phyloP scores from a whole-genome alignment of 768 basidiomycete genomes.

The Mrakia gelida region DNA sequence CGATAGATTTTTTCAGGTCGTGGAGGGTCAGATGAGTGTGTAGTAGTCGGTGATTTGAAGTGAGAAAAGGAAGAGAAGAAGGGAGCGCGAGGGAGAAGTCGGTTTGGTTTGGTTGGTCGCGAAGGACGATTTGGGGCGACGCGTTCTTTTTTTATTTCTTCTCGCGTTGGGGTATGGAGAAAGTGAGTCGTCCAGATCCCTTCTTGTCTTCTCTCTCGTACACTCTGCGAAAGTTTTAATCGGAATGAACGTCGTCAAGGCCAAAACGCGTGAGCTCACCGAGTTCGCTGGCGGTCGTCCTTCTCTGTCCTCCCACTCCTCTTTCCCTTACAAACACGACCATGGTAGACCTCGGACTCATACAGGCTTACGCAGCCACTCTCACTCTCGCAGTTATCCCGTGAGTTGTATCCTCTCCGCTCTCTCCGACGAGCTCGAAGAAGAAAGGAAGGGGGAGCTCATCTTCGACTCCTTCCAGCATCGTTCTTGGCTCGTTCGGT shows the following conservation, averaged over 20 bases:
- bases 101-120: background rate
- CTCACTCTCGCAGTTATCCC: conserved; percentile 25
- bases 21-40: too few species aligned
- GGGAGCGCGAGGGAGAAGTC: too few species aligned
- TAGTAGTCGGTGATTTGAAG: too few species aligned
- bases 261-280: background rate
- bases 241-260: too few species aligned
- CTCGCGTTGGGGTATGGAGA: too few species aligned
- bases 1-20: too few species aligned
- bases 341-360: conserved; percentile 23
- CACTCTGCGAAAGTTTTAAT: too few species aligned
- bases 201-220: too few species aligned
- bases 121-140: background rate
- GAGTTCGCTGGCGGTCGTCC: background rate
- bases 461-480: background rate
- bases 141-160: background rate
- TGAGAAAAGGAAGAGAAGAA: too few species aligned
- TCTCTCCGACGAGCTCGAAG: too few species aligned
- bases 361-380: conserved; percentile 25
- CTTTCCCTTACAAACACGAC: background rate
- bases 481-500: conserved; percentile 26
- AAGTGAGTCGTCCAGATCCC: too few species aligned
- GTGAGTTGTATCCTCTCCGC: background rate
- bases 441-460: background rate
- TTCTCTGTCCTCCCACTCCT: background rate